Conservation (phyloP, 768 basidiomycete species). For the Antrodiella citrinella region DNA sequence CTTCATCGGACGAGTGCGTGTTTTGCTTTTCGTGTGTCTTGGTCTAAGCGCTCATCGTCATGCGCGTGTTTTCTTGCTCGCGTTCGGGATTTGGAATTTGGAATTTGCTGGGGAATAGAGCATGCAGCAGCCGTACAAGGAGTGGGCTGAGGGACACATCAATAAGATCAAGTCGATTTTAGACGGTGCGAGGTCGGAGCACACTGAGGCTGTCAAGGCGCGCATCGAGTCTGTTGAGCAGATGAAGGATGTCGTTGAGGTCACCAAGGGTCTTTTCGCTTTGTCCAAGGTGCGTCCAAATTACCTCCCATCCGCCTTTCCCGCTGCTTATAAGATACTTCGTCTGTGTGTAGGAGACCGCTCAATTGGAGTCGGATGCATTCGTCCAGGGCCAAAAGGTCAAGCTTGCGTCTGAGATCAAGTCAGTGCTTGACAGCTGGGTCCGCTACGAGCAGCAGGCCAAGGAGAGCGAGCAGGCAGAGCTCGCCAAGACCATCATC, state of each 20-base stretch:
- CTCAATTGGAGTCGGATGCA: constrained; percentile 78
- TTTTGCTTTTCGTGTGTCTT: not conserved
- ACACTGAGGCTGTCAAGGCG: constrained; percentile 88
- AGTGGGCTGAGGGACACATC: constrained; percentile 90
- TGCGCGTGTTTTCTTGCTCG: constrained; percentile 10
- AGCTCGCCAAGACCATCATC: constrained; percentile 83
- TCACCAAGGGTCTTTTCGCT: constrained; percentile 86
- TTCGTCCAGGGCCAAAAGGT: constrained; percentile 90
- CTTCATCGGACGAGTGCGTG: constrained; percentile 70
- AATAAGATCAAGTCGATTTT: constrained; percentile 76
- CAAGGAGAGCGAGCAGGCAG: constrained; percentile 94
- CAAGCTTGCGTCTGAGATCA: constrained; percentile 80
- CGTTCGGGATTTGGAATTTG: no score
- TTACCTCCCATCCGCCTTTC: not conserved
- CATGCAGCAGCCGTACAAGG: constrained; percentile 78
- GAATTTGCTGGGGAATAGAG: constrained; percentile 33
- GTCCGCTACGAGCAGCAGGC: constrained; percentile 95
- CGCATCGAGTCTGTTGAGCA: constrained; percentile 87
- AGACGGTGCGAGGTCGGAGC: constrained; percentile 73
- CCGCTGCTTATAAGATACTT: no score
- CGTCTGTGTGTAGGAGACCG: constrained; percentile 68
- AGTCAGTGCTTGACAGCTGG: constrained; percentile 94
- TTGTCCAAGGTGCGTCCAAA: constrained; percentile 71
- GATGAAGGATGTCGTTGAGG: constrained; percentile 91
- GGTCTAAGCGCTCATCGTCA: not conserved